Conservation (phyloP, 306 rosid species). For the Mucuna pruriens region DNA sequence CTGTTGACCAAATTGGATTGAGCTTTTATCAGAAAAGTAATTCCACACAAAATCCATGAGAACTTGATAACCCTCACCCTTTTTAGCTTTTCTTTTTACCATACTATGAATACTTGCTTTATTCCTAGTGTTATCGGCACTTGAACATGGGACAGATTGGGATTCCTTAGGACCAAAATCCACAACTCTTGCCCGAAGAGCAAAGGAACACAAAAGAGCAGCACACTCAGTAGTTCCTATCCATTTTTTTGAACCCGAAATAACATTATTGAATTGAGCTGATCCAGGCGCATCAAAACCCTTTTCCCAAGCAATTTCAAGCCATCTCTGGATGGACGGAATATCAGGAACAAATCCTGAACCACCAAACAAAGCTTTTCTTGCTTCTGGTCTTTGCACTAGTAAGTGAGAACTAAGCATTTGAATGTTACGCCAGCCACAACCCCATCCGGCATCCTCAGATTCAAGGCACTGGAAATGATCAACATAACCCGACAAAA, state of each 20-base stretch:
- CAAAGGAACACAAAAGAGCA: constrained; percentile 78
- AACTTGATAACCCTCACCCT: constrained; percentile 59
- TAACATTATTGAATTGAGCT: constrained; percentile 58
- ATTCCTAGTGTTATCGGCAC: constrained; percentile 39
- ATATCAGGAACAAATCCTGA: constrained; percentile 81
- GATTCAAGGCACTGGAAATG: constrained; percentile 72
- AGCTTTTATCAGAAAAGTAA: constrained; percentile 65
- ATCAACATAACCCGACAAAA: constrained; percentile 71
- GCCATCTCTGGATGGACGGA: constrained; percentile 82
- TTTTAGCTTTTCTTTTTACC: constrained; percentile 34
- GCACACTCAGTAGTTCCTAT: constrained; percentile 88
- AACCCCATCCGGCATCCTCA: constrained; percentile 86
- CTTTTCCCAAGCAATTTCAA: constrained; percentile 90
- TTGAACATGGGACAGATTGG: constrained; percentile 61
- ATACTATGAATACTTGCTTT: constrained; percentile 21
- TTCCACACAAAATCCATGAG: constrained; percentile 87
- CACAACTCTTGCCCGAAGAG: constrained; percentile 68
- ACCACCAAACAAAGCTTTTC: constrained; percentile 71
- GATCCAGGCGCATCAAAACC: constrained; percentile 79
- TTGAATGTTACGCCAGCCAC: constrained; percentile 93
- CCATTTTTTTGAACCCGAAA: constrained; percentile 72
- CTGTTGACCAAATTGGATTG: constrained; percentile 43
- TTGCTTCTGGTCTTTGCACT: constrained; percentile 58
- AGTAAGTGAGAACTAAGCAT: constrained; percentile 81
- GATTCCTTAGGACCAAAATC: constrained; percentile 86